phyloP scores from a whole-genome alignment of 352 stramenopile species.

The Peronospora tabacina region DNA sequence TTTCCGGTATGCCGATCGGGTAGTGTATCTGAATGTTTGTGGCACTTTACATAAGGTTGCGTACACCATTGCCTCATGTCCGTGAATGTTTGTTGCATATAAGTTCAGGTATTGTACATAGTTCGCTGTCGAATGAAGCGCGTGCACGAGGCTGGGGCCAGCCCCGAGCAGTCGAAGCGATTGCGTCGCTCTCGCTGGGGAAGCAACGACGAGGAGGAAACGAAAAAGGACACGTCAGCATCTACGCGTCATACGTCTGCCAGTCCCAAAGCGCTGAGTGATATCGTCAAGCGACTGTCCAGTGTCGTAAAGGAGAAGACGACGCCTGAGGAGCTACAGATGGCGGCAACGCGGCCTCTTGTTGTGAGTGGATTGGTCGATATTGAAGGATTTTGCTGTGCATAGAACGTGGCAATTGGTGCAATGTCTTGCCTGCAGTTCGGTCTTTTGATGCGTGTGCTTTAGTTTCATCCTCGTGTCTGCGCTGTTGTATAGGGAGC shows the following conservation, averaged over 20 bases:
- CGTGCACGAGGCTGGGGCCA: conserved; percentile 5
- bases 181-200: conserved; percentile 36
- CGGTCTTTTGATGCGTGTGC: conserved; percentile 24
- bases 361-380: conserved; percentile 19
- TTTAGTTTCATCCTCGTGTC: conserved; percentile 40
- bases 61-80: not conserved
- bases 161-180: conserved; percentile 25
- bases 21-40: not conserved
- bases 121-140: conserved; percentile 21
- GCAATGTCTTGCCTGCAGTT: conserved; percentile 7
- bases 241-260: conserved; percentile 4
- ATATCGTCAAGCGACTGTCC: conserved; percentile 59
- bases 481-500: conserved; percentile 36
- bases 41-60: not conserved
- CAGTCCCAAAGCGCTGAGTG: conserved; percentile 31
- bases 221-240: not conserved
- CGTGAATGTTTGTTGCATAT: not conserved
- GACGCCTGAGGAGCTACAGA: conserved; percentile 32
- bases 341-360: conserved; percentile 15
- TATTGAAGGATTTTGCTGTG: conserved; percentile 5
- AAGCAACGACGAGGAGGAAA: conserved; percentile 8
- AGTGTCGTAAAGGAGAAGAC: conserved; percentile 61
- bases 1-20: not conserved
- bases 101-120: conserved; percentile 3
- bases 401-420: not conserved